Conservation (phyloP, 768 basidiomycete genomes). For the Erythrobasidium yunnanense region DNA sequence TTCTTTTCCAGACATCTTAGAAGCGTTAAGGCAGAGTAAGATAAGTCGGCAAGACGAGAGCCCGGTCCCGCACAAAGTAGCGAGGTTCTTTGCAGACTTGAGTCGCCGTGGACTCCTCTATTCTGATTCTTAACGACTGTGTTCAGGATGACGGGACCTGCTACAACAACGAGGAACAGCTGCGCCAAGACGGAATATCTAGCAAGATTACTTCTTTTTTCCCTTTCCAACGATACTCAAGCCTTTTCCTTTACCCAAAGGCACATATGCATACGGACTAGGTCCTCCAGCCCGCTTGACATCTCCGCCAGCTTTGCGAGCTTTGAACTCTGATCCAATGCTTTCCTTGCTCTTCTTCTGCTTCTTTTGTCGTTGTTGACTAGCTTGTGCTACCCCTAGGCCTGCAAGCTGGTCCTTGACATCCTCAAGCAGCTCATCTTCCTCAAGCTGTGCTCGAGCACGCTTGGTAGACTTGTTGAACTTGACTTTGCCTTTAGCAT, state of each 20-base stretch:
- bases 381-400: constrained; percentile 41
- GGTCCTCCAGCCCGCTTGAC: constrained; percentile 66
- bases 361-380: constrained; percentile 44
- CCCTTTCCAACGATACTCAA: constrained; percentile 28
- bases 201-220: neutral
- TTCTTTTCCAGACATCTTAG: too few species aligned
- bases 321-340: constrained; percentile 82
- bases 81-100: too few species aligned
- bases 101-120: too few species aligned
- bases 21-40: too few species aligned
- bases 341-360: constrained; percentile 47
- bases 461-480: constrained; percentile 97
- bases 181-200: neutral
- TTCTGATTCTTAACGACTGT: too few species aligned
- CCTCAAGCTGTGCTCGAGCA: constrained; percentile 47
- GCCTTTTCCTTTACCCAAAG: constrained; percentile 48
- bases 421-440: constrained; percentile 58
- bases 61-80: too few species aligned
- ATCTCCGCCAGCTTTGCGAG: constrained; percentile 93
- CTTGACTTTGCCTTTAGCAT: constrained; percentile 70
- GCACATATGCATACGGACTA: constrained; percentile 77
- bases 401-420: constrained; percentile 54
- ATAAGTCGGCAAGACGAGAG: too few species aligned
- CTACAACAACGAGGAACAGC: neutral
- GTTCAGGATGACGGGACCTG: neutral